A percentile compares a stretch with the other conserved stretches of the same genome.
phyloP scores from a whole-genome alignment of 2,329 filamentous ascomycete genomes.

The Neopestalotiopsis sp. region DNA sequence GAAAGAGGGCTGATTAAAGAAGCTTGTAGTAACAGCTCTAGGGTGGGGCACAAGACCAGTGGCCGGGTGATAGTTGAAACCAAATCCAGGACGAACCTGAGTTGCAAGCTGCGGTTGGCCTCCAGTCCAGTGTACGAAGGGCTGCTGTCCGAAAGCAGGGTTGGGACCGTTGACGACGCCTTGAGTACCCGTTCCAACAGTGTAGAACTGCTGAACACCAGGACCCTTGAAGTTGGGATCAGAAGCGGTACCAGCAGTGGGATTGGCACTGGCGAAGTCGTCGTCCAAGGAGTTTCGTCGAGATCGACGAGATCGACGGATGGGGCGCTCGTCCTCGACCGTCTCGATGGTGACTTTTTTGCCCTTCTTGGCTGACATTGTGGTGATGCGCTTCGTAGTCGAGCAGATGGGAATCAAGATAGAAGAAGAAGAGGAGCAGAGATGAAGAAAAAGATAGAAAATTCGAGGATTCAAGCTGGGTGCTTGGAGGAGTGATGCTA shows the following conservation, averaged over 20 bases:
- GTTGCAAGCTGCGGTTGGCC: conserved; percentile 14
- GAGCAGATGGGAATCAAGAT: not conserved
- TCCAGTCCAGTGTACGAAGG: conserved; percentile 24
- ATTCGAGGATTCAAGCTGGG: conserved; percentile 27
- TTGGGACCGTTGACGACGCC: conserved; percentile 22
- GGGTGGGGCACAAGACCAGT: not conserved
- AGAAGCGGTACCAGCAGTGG: not conserved
- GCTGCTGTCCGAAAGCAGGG: conserved; percentile 24
- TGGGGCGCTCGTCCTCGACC: conserved; percentile 11
- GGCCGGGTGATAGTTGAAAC: conserved; percentile 16
- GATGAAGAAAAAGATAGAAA: conserved; percentile 6
- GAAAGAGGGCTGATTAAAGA: not conserved
- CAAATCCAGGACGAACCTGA: conserved; percentile 9
- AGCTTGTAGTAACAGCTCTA: not conserved
- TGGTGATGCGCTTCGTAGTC: not conserved
- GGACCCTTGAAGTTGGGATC: conserved; percentile 1
- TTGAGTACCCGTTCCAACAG: not conserved
- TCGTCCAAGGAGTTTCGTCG: not conserved
- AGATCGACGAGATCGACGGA: not conserved
- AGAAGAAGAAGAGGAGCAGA: not conserved
- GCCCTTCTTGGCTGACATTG: conserved; percentile 15
- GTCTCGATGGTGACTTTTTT: conserved; percentile 18
- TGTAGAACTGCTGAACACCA: not conserved
- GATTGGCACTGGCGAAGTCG: not conserved
- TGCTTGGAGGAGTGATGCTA: not conserved